A percentile compares a stretch with the other conserved stretches of the same genome.
Conservation (phyloP, 768 basidiomycete species). For the Amanita jacksonii region DNA sequence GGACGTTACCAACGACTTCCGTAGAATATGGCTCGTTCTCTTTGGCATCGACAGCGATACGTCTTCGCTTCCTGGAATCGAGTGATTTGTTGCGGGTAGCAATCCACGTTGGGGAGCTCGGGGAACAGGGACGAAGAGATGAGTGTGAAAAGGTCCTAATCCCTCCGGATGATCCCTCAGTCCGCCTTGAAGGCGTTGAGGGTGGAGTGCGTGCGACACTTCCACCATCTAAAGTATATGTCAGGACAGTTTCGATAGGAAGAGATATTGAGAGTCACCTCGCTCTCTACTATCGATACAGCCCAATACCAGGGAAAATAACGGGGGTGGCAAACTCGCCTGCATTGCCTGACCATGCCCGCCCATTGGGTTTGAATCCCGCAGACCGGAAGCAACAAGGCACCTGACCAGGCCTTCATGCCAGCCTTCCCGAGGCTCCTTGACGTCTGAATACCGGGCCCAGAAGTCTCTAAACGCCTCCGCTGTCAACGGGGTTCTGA, state of each 20-base stretch:
- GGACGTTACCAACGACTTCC: not conserved
- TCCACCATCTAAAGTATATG: no score
- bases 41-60: conserved; percentile 25
- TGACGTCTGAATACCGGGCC: conserved; percentile 34
- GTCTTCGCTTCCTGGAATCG: conserved; percentile 1
- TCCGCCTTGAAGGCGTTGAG: not conserved
- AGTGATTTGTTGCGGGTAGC: not conserved
- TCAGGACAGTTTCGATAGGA: no score
- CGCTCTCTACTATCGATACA: not conserved
- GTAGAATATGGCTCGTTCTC: conserved; percentile 46
- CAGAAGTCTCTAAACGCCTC: conserved; percentile 59
- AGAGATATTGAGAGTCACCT: no score
- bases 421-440: conserved; percentile 44
- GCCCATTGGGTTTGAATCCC: no score
- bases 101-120: conserved; percentile 7
- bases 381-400: conserved; percentile 11
- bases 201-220: no score
- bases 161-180: not conserved
- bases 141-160: not conserved
- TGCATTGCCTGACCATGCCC: no score
- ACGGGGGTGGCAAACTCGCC: conserved; percentile 1
- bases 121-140: conserved; percentile 23
- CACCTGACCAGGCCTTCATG: conserved; percentile 32
- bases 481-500: conserved; percentile 32
- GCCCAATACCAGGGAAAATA: conserved; percentile 19